phyloP scores from a whole-genome alignment of 2,329 filamentous ascomycete genomes.

The Xylariaceae sp. region DNA sequence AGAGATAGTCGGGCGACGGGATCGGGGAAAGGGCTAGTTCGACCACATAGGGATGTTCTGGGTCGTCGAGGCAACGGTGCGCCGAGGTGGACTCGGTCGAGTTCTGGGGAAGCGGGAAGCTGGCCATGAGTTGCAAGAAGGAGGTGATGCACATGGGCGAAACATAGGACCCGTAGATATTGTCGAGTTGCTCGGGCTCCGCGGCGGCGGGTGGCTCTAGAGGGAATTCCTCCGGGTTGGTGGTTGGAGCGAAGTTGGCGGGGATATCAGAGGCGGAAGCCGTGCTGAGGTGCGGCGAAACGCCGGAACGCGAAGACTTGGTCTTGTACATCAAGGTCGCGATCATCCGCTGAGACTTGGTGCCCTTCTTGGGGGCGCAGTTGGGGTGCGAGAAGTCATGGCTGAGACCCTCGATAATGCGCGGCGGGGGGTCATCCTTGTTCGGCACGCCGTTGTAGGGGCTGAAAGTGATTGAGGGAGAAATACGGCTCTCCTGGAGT shows the following conservation, averaged over 20 bases:
- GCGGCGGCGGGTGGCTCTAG: conserved; percentile 50
- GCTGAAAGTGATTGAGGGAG: conserved; percentile 37
- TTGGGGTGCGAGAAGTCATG: conserved; percentile 60
- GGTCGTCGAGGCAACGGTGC: conserved; percentile 59
- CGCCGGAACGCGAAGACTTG: conserved; percentile 25
- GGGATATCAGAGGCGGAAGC: conserved; percentile 40
- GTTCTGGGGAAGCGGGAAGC: conserved; percentile 50
- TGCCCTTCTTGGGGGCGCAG: conserved; percentile 49
- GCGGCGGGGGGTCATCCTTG: conserved; percentile 48
- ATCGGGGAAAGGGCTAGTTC: conserved; percentile 60
- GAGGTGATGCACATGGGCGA: conserved; percentile 60
- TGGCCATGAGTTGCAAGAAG: conserved; percentile 61
- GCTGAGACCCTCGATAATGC: conserved; percentile 56
- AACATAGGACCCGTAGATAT: conserved; percentile 61
- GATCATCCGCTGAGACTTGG: conserved; percentile 46
- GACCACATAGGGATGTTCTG: conserved; percentile 56
- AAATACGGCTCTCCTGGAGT: conserved; percentile 35
- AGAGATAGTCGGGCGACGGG: conserved; percentile 56
- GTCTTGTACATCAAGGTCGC: conserved; percentile 61
- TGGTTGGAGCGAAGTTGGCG: conserved; percentile 54
- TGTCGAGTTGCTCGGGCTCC: conserved; percentile 55
- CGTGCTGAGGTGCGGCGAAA: conserved; percentile 32
- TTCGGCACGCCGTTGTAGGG: conserved; percentile 58
- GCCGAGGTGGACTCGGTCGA: conserved; percentile 52
- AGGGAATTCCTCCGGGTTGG: conserved; percentile 52